Evolutionary conservation across 1,139 yeast species (phyloP).

Genomic region (Hanseniaspora uvarum): DNA sequence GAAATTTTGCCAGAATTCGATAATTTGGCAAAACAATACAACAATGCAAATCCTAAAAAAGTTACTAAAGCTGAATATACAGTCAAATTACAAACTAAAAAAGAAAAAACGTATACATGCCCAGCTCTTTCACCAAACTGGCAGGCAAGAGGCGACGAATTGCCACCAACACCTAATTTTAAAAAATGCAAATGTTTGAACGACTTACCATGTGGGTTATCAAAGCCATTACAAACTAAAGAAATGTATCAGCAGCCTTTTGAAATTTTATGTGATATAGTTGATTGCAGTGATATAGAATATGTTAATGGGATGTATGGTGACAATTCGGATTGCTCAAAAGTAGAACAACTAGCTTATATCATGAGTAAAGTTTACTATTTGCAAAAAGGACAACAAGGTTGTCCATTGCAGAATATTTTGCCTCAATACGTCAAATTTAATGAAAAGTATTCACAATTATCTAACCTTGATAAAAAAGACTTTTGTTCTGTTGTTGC

Average conservation of each 20-base stretch:
- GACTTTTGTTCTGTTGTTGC: conserved; percentile 2
- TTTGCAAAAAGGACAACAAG: conserved; percentile 28
- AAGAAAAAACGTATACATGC: conserved; percentile 23
- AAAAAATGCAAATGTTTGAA: conserved; percentile 50
- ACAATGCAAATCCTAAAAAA: conserved; percentile 33
- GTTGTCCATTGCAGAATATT: conserved; percentile 6
- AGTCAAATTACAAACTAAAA: neutral
- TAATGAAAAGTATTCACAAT: neutral
- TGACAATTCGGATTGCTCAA: conserved; percentile 45
- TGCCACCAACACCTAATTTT: conserved; percentile 49
- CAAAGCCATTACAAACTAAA: conserved; percentile 31
- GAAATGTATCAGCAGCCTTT: conserved; percentile 34
- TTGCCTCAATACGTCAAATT: neutral
- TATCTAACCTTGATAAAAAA: neutral
- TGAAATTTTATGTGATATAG: conserved; percentile 40
- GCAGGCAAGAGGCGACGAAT: conserved; percentile 34
- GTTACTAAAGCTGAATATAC: conserved; percentile 23
- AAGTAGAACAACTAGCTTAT: conserved; percentile 43
- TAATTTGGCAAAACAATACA: conserved; percentile 30
- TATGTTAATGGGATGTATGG: conserved; percentile 49
- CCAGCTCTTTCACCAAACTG: conserved; percentile 32
- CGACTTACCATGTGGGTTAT: conserved; percentile 41
- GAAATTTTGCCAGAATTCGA: conserved; percentile 38
- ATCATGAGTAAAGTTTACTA: conserved; percentile 43
- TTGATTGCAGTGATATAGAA: conserved; percentile 44